A percentile compares a stretch with the other conserved stretches of the same genome.
Evolutionary conservation across 306 rosid genomes (phyloP).

Genomic region (Lathyrus aphaca): DNA sequence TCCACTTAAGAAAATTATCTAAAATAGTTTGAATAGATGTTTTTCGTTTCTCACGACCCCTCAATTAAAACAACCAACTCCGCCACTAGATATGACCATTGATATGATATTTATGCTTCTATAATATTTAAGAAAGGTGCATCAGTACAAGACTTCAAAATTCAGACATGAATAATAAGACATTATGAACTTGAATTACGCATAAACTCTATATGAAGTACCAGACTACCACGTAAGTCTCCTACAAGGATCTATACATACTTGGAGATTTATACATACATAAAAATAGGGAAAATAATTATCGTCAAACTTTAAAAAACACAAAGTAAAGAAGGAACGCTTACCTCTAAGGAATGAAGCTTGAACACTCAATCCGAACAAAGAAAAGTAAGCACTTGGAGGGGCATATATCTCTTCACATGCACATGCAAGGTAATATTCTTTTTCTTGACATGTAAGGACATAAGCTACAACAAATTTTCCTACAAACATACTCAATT

Average conservation of each 20-base stretch:
- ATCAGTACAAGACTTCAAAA: slow-evolving; percentile 1
- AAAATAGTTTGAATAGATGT: too few species aligned
- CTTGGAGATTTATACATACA: not conserved
- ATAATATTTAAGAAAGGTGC: slow-evolving; percentile 24
- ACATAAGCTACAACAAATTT: slow-evolving; percentile 79
- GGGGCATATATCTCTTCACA: slow-evolving; percentile 93
- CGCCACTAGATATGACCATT: not conserved
- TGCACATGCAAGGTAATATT: slow-evolving; percentile 92
- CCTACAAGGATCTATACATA: slow-evolving; percentile 8
- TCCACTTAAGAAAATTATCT: too few species aligned
- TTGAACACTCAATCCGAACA: slow-evolving; percentile 90
- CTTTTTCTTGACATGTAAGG: slow-evolving; percentile 84
- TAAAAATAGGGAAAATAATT: not conserved
- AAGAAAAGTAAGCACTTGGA: slow-evolving; percentile 87
- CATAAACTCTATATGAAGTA: slow-evolving; percentile 21
- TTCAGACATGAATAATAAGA: not conserved
- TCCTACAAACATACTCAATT: slow-evolving; percentile 55
- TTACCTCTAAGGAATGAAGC: slow-evolving; percentile 83
- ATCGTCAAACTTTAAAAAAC: slow-evolving; percentile 6
- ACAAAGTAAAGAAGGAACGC: slow-evolving; percentile 38
- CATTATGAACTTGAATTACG: not conserved
- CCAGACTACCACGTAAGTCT: slow-evolving; percentile 1
- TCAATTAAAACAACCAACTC: too few species aligned
- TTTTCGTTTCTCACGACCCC: too few species aligned
- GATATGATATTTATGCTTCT: not conserved